Percentiles rank a stretch among this genome's conserved stretches.
Conservation (phyloP, 371 early-diverging fungal species). For the Dichotomocladium elegans region DNA sequence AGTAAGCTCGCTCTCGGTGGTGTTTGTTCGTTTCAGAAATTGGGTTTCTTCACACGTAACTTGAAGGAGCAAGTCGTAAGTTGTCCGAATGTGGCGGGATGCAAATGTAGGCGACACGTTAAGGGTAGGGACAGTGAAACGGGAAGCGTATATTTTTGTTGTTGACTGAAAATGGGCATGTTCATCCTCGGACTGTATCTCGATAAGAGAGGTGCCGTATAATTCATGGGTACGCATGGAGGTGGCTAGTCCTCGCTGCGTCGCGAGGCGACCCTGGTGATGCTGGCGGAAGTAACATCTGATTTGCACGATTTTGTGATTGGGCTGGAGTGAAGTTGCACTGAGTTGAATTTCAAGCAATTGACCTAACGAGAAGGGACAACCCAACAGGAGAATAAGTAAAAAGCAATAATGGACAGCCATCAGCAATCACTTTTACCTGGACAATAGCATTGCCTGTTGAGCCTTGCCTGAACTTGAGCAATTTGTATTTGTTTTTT, state of each 20-base stretch:
- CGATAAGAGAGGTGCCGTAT: background rate
- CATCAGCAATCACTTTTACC: no score
- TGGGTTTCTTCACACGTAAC: constrained; percentile 19
- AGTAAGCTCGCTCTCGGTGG: constrained; percentile 16
- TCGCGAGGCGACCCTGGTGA: constrained; percentile 32
- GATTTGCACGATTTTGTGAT: background rate
- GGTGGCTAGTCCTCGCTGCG: background rate
- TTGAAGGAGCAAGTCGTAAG: constrained; percentile 31
- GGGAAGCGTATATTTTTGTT: background rate
- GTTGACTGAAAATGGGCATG: no score
- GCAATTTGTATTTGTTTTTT: constrained; percentile 18
- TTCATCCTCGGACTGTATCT: no score
- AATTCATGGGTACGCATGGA: background rate
- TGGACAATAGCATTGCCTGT: constrained; percentile 24
- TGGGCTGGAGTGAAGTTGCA: background rate
- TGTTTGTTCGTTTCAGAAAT: constrained; percentile 1
- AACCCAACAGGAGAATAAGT: background rate
- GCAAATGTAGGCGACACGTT: constrained; percentile 41
- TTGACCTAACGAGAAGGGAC: background rate
- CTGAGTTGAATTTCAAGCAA: constrained; percentile 7
- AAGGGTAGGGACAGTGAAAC: constrained; percentile 39
- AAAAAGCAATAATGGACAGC: background rate
- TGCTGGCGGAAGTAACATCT: constrained; percentile 32
- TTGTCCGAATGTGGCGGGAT: constrained; percentile 40
- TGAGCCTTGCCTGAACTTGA: constrained; percentile 14